These are phyloP conservation scores for Rosa rugosa DNA, from an alignment of 306 rosid genomes.

Conservation along the genomic window DNA sequence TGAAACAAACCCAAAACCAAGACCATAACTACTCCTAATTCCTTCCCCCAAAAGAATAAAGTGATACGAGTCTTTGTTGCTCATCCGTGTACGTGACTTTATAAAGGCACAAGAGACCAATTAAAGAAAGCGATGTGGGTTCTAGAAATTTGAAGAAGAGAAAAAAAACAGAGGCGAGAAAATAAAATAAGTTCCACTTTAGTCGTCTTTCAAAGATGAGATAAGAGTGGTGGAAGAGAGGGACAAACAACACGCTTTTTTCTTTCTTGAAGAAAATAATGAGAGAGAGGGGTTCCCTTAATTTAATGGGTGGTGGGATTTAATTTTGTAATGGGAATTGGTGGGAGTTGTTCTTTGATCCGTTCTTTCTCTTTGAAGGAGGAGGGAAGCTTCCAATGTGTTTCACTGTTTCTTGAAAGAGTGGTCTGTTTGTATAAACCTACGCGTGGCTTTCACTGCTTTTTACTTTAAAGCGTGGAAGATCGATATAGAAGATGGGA, in stretches of 20 bases:
- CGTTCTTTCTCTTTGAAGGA: not conserved
- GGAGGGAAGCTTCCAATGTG: slow-evolving; percentile 50
- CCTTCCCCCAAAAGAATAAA: not conserved
- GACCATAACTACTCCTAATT: slow-evolving; percentile 51
- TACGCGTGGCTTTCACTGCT: slow-evolving; percentile 38
- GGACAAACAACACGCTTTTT: slow-evolving; percentile 23
- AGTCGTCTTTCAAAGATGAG: slow-evolving; percentile 12
- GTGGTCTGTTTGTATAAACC: slow-evolving; percentile 12
- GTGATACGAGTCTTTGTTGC: not conserved
- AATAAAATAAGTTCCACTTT: not conserved
- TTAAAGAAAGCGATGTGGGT: slow-evolving; percentile 42
- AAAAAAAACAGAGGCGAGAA: not conserved
- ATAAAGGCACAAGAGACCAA: slow-evolving; percentile 25
- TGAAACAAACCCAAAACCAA: slow-evolving; percentile 14
- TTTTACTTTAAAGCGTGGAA: not conserved
- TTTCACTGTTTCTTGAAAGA: slow-evolving; percentile 18
- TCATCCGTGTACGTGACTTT: slow-evolving; percentile 13
- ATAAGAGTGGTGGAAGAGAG: slow-evolving; percentile 16
- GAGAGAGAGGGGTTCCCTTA: not conserved
- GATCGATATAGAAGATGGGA: not conserved
- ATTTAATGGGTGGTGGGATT: slow-evolving; percentile 3
- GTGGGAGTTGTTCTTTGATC: slow-evolving; percentile 26
- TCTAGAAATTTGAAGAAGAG: slow-evolving; percentile 68
- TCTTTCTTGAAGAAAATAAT: slow-evolving; percentile 32
- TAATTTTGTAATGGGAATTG: not conserved